phyloP scores from a whole-genome alignment of 75 land plant species.

The Ceratopteris richardii region DNA sequence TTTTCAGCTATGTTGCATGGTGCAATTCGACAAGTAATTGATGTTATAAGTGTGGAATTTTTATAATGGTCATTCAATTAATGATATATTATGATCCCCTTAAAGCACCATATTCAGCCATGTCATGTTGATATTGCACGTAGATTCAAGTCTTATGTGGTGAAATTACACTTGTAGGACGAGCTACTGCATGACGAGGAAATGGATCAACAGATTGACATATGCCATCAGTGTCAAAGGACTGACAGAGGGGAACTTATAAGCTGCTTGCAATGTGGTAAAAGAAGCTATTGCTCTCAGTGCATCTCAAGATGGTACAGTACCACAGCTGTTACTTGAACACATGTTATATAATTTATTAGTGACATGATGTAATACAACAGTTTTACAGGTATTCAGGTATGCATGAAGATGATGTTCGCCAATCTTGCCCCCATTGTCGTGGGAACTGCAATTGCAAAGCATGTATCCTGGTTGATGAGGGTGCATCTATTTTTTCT shows the following conservation, averaged over 20 bases:
- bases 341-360: no score
- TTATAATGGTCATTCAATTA: no score
- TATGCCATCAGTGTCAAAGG: constrained; percentile 48
- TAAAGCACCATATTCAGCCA: no score
- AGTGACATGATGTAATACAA: no score
- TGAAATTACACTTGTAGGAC: constrained; percentile 24
- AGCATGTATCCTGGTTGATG: constrained; percentile 37
- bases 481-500: background rate
- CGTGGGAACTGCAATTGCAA: constrained; percentile 60
- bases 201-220: constrained; percentile 21
- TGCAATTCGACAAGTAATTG: no score
- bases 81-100: no score
- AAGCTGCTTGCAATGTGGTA: constrained; percentile 35
- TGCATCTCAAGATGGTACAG: constrained; percentile 39
- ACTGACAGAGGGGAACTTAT: constrained; percentile 14
- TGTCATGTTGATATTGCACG: no score
- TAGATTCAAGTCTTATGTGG: no score
- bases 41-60: no score
- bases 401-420: constrained; percentile 26
- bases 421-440: constrained; percentile 42
- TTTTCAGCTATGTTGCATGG: no score
- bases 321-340: no score
- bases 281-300: constrained; percentile 29
- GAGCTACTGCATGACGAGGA: constrained; percentile 5
- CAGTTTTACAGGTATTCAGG: constrained; percentile 34